Evolutionary conservation across 306 rosid genomes (phyloP).

Genomic region (Corylus heterophylla): DNA sequence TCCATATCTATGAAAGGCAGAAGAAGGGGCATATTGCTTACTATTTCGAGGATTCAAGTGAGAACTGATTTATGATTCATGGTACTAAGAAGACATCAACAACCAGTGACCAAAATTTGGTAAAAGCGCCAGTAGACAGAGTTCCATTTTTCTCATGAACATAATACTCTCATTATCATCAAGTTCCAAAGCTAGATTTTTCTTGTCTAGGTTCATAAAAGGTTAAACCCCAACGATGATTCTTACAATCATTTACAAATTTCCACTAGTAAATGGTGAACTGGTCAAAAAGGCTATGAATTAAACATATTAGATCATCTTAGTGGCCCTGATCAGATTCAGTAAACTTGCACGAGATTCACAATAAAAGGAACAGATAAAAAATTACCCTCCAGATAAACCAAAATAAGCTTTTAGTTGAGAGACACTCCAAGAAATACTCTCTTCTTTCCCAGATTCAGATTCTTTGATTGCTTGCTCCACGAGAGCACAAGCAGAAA

Average conservation of each 20-base stretch:
- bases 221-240: background rate
- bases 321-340: background rate
- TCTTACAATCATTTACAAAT: background rate
- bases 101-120: background rate
- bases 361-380: slow-evolving; percentile 10
- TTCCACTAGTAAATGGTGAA: background rate
- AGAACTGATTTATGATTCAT: background rate
- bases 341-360: slow-evolving; percentile 10
- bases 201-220: background rate
- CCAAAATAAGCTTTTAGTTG: slow-evolving; percentile 86
- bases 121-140: background rate
- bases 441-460: slow-evolving; percentile 44
- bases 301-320: background rate
- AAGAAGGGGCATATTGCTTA: background rate
- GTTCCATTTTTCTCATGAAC: background rate
- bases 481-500: slow-evolving; percentile 82
- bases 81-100: background rate
- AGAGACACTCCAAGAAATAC: slow-evolving; percentile 62
- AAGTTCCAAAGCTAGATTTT: background rate
- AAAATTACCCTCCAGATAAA: slow-evolving; percentile 90
- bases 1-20: background rate
- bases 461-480: slow-evolving; percentile 73
- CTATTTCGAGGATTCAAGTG: background rate
- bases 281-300: background rate
- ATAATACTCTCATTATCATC: background rate